Percentiles rank a stretch among this genome's conserved stretches.
Evolutionary conservation across 2,329 filamentous ascomycete genomes (phyloP).

Genomic region (Botrytis galanthina): DNA sequence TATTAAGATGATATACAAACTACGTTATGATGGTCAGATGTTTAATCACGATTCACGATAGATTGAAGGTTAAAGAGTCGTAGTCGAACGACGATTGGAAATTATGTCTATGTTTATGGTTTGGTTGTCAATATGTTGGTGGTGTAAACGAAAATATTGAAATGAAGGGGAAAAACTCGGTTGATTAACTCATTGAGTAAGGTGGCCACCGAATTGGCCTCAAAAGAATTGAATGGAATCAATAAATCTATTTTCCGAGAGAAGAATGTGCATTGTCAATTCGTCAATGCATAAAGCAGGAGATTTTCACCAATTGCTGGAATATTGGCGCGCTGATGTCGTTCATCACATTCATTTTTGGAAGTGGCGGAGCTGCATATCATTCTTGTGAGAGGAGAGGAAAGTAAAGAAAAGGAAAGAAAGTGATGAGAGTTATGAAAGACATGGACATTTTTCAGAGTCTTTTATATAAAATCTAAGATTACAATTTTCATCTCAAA

Average conservation of each 20-base stretch:
- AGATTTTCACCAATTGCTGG: constrained; percentile 1
- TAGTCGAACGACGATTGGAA: background rate
- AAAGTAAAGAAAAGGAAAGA: background rate
- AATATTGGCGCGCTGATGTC: background rate
- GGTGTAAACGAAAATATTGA: background rate
- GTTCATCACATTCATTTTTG: background rate
- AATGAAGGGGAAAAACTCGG: background rate
- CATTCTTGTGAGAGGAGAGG: background rate
- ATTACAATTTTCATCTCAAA: background rate
- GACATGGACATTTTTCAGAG: background rate
- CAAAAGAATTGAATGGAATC: background rate
- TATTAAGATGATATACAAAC: background rate
- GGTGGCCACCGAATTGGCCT: background rate
- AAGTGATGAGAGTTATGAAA: background rate
- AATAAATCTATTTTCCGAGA: background rate
- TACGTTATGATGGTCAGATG: background rate
- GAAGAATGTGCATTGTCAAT: background rate
- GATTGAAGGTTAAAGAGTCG: background rate
- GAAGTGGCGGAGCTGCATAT: constrained; percentile 7
- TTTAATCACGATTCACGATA: background rate
- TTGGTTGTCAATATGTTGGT: background rate
- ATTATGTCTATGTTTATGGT: background rate
- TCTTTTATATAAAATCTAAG: background rate
- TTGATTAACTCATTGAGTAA: background rate
- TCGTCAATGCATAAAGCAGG: background rate